Percentiles rank a stretch among this genome's conserved stretches.
These are phyloP conservation scores for Tagetes erecta DNA, from an alignment of 129 eudicot genomes.

Conservation along the genomic window DNA sequence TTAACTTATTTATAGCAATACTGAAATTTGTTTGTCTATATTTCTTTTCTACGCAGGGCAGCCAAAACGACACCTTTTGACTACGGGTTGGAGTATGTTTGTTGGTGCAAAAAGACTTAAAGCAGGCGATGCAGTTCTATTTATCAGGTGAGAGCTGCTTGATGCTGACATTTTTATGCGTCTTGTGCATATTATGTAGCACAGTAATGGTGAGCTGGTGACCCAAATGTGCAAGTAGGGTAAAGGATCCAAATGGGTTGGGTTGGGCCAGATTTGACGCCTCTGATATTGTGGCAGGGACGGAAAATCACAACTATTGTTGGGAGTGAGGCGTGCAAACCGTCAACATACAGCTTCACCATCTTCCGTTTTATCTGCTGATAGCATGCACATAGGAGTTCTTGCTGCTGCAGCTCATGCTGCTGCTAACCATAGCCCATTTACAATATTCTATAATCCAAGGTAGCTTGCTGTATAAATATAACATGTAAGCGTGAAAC, in stretches of 20 bases:
- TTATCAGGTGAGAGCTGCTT: constrained; percentile 59
- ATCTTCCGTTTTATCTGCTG: constrained; percentile 95
- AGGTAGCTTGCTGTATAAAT: constrained; percentile 44
- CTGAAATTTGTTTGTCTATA: not conserved
- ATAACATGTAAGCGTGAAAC: not conserved
- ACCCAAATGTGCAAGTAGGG: not conserved
- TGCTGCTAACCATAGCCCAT: constrained; percentile 79
- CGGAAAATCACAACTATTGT: constrained; percentile 75
- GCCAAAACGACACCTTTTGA: constrained; percentile 92
- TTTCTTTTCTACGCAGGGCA: constrained; percentile 59
- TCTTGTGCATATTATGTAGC: not conserved
- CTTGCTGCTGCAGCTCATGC: constrained; percentile 99
- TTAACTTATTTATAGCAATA: not conserved
- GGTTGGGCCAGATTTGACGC: not conserved
- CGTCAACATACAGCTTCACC: constrained; percentile 93
- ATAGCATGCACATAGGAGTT: constrained; percentile 99
- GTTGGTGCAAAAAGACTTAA: constrained; percentile 93
- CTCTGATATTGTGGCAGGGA: constrained; percentile 46
- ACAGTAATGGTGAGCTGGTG: not conserved
- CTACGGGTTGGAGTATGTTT: constrained; percentile 99
- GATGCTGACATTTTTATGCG: not conserved
- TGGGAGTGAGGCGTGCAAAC: constrained; percentile 92
- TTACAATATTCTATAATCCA: constrained; percentile 87
- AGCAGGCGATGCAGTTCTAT: constrained; percentile 94
- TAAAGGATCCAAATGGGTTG: not conserved